These are phyloP conservation scores for Pichia sp. DNA, from an alignment of 1,139 yeast species.

Conservation along the genomic window DNA sequence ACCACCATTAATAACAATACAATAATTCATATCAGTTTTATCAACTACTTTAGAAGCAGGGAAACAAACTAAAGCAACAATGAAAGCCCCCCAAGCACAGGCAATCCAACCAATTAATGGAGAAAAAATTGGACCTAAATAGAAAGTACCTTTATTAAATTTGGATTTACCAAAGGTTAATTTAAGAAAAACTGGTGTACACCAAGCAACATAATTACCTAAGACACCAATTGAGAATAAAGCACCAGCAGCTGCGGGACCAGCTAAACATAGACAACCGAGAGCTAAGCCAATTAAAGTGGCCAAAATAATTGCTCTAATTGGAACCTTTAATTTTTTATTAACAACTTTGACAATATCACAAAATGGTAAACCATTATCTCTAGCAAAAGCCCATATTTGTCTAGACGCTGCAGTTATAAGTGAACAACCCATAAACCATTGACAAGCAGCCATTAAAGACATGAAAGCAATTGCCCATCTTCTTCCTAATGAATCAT, in stretches of 20 bases:
- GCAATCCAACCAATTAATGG: slow-evolving; percentile 35
- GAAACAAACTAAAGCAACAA: slow-evolving; percentile 36
- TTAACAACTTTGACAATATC: slow-evolving; percentile 47
- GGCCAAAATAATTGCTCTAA: slow-evolving; percentile 52
- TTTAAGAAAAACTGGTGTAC: slow-evolving; percentile 47
- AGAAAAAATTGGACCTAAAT: slow-evolving; percentile 45
- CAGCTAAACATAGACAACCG: slow-evolving; percentile 54
- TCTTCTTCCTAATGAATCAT: slow-evolving; percentile 56
- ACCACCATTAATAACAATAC: slow-evolving; percentile 47
- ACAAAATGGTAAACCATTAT: slow-evolving; percentile 43
- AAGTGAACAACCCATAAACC: slow-evolving; percentile 60
- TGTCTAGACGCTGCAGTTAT: slow-evolving; percentile 46
- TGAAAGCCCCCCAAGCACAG: slow-evolving; percentile 17
- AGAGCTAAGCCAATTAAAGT: slow-evolving; percentile 42
- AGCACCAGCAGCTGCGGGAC: slow-evolving; percentile 53
- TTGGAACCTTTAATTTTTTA: slow-evolving; percentile 46
- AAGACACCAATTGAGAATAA: slow-evolving; percentile 52
- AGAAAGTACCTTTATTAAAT: slow-evolving; percentile 60
- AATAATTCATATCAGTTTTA: slow-evolving; percentile 48
- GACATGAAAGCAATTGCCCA: slow-evolving; percentile 55
- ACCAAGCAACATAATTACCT: slow-evolving; percentile 57
- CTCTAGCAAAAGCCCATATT: slow-evolving; percentile 50
- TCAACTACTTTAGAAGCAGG: slow-evolving; percentile 30
- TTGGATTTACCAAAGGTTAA: slow-evolving; percentile 40
- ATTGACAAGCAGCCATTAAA: slow-evolving; percentile 46